A percentile compares a stretch with the other conserved stretches of the same genome.
These are phyloP conservation scores for Venturiaceae sp. DNA, from an alignment of 2,329 filamentous ascomycete species.

Conservation along the genomic window DNA sequence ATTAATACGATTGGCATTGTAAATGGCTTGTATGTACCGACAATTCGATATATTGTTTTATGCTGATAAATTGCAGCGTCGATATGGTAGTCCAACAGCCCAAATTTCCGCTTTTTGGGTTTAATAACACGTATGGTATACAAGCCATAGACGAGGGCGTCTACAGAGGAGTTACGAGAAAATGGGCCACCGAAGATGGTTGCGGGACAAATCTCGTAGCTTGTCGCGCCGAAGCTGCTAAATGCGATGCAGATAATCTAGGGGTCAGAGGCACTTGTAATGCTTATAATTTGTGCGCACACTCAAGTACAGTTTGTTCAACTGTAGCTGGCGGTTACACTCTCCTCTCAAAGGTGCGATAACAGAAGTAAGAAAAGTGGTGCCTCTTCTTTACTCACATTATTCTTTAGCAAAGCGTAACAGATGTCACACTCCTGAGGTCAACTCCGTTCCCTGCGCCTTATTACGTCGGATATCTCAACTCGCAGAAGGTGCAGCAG, in stretches of 20 bases:
- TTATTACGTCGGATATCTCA: slow-evolving; percentile 47
- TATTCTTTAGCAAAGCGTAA: slow-evolving; percentile 26
- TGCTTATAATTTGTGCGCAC: neutral
- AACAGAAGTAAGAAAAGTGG: neutral
- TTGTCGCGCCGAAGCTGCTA: neutral
- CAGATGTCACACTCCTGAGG: slow-evolving; percentile 43
- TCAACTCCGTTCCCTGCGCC: slow-evolving; percentile 19
- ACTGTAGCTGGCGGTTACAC: neutral
- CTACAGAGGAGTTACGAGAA: slow-evolving; percentile 25
- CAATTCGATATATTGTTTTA: neutral
- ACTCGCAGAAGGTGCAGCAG: slow-evolving; percentile 44
- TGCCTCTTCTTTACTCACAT: neutral
- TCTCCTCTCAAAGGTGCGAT: neutral
- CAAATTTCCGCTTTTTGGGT: slow-evolving; percentile 40
- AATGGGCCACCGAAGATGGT: slow-evolving; percentile 36
- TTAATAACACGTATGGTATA: slow-evolving; percentile 51
- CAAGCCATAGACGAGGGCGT: slow-evolving; percentile 38
- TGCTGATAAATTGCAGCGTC: slow-evolving; percentile 21
- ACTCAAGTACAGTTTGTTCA: neutral
- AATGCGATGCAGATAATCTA: neutral
- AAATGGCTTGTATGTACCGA: slow-evolving; percentile 32
- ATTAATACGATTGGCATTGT: slow-evolving; percentile 46
- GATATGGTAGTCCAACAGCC: slow-evolving; percentile 40
- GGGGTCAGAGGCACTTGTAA: neutral
- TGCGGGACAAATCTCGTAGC: slow-evolving; percentile 15